These are phyloP conservation scores for Trametes coccinea DNA, from an alignment of 768 basidiomycete genomes.

Conservation along the genomic window DNA sequence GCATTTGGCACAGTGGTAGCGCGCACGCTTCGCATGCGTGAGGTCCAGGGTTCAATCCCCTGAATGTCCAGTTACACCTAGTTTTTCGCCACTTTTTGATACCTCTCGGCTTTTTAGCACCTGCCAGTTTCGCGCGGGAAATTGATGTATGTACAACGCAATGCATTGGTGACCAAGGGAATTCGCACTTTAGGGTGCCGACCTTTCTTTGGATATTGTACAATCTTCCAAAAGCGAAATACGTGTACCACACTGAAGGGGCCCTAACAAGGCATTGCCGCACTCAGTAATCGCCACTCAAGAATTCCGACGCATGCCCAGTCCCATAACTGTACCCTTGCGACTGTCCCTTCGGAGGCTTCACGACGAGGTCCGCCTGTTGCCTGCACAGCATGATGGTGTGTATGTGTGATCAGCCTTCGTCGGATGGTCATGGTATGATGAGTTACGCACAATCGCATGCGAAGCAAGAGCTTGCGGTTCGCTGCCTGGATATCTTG, in stretches of 20 bases:
- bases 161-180: no score
- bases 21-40: conserved; percentile 40
- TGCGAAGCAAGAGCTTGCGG: conserved; percentile 75
- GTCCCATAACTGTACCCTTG: not conserved
- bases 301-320: conserved; percentile 8
- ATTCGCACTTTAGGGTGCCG: no score
- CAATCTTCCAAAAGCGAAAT: no score
- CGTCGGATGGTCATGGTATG: not conserved
- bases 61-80: conserved; percentile 28
- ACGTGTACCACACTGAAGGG: no score
- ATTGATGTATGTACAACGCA: no score
- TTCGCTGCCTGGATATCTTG: conserved; percentile 71
- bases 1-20: conserved; percentile 41
- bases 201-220: no score
- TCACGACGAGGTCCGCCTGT: conserved; percentile 79
- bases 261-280: no score
- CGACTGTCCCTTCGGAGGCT: conserved; percentile 20
- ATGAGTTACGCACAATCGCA: conserved; percentile 65
- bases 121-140: no score
- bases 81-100: not conserved
- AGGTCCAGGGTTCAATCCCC: conserved; percentile 38
- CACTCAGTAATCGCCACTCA: conserved; percentile 10
- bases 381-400: conserved; percentile 46
- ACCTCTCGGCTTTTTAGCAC: no score
- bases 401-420: not conserved